Conservation (phyloP, 495 filamentous ascomycete species). For the Xanthoparmelia taractica region DNA sequence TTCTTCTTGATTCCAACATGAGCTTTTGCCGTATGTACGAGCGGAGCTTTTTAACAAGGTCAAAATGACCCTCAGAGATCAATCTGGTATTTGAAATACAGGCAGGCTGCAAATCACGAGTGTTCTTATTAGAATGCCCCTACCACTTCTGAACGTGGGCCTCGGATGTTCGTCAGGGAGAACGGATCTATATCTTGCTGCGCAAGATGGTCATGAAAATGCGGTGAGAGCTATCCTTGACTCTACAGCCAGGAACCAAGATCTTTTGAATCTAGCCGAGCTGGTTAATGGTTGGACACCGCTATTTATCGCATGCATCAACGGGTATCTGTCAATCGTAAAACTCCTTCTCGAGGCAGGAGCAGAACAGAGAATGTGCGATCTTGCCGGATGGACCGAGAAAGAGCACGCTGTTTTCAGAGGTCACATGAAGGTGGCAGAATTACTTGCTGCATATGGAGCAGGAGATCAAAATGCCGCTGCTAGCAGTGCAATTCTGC, state of each 20-base stretch:
- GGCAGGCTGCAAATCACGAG: too few species aligned
- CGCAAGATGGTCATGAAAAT: conserved; percentile 3
- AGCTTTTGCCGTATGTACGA: too few species aligned
- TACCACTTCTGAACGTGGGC: not conserved
- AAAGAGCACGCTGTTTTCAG: conserved; percentile 27
- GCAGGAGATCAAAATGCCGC: not conserved
- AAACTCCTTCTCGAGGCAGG: conserved; percentile 51
- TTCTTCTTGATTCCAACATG: too few species aligned
- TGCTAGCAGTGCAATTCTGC: not conserved
- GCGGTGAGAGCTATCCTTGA: conserved; percentile 20
- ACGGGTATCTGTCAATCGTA: conserved; percentile 55
- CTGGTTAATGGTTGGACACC: conserved; percentile 70
- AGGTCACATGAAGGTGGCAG: conserved; percentile 20
- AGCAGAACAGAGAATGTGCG: conserved; percentile 37
- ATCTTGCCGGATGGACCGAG: conserved; percentile 24
- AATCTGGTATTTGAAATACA: too few species aligned
- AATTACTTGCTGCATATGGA: conserved; percentile 5
- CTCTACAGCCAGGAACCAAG: not conserved
- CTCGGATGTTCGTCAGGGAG: not conserved
- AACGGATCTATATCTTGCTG: conserved; percentile 5
- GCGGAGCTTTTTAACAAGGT: too few species aligned
- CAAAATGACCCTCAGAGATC: too few species aligned
- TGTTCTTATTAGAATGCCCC: too few species aligned
- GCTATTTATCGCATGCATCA: conserved; percentile 66
- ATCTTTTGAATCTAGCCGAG: conserved; percentile 40